Evolutionary conservation across 345 rosid species (phyloP), one percentile per base, ranked within the genome.

Genomic region (Boechera retrofracta): DNA sequence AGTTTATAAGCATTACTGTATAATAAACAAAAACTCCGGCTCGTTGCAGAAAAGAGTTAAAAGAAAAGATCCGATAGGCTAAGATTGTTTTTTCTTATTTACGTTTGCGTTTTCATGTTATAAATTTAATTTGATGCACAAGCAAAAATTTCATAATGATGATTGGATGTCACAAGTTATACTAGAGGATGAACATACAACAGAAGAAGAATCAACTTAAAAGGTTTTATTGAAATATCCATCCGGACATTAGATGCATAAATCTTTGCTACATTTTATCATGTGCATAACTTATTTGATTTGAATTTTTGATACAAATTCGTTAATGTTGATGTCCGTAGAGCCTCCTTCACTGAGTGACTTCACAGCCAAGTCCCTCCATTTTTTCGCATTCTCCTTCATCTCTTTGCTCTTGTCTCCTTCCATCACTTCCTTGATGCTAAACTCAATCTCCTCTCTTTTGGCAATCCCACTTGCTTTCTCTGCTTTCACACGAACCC

Each of bases 401-500:
- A 85, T 81, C 68, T 66, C 87, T 47, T 58, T 76, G 21, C 83
- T 74, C n/a, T 66, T 78, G 45, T 85, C 87, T 7, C 86, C 82
- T 52, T 81, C 86, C 86, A 87, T 89, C 33, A 86, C 90, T 79
- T 80, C 77, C 69, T 64, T 82, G 5, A 89, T 77, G 58, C 89
- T 80, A 7, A 45, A 12, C 71, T 82, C 87, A 16, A 85, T 82
- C 81, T 83, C 91, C 5, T 85, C 87, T 69, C 82, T 80, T 29
- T 73, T 77, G 12, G 83, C 90, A 24, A 89, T 71, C 42, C 94
- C 94, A 39, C 72, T 77, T 9, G 77, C 86, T 48, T 66, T 66
- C 4, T 73, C 82, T 1, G 73, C 80, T 65, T 75, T 77, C 38
- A 86, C 91, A 41, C 95, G 80, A 54, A 87, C 54, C 10, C 94